Percentiles rank a stretch among this genome's conserved stretches.
Evolutionary conservation across 306 rosid species (phyloP).

Genomic region (Casuarina cunninghamiana): DNA sequence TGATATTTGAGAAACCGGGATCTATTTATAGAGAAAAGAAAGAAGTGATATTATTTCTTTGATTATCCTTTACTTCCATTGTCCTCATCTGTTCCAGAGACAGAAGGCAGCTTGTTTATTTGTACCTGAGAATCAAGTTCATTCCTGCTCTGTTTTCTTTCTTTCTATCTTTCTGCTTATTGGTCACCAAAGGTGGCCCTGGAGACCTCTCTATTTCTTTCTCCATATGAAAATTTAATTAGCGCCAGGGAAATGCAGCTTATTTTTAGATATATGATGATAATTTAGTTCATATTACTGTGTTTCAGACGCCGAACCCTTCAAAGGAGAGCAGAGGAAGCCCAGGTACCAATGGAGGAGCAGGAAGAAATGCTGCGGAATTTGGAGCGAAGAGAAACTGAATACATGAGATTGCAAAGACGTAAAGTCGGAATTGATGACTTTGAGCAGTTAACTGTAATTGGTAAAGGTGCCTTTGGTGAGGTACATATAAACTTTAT

Average conservation of each 20-base stretch:
- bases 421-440: conserved; percentile 95
- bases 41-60: neutral
- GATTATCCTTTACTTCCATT: neutral
- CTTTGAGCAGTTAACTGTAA: conserved; percentile 85
- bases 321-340: conserved; percentile 79
- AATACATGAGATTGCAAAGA: conserved; percentile 87
- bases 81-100: too few species aligned
- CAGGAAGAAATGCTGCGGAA: conserved; percentile 92
- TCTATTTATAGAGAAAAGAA: neutral
- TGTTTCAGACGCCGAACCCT: conserved; percentile 74
- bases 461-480: conserved; percentile 98
- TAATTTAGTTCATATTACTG: neutral
- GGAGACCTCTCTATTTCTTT: neutral
- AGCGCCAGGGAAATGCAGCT: neutral
- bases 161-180: neutral
- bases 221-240: neutral
- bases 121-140: neutral
- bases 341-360: conserved; percentile 80
- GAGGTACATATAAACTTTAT: conserved; percentile 55
- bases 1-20: neutral
- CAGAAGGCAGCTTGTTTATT: neutral
- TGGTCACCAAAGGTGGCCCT: neutral
- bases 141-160: too few species aligned
- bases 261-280: neutral
- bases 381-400: conserved; percentile 91